Conservation (phyloP, 768 basidiomycete species). For the Phaeotremella skinneri region DNA sequence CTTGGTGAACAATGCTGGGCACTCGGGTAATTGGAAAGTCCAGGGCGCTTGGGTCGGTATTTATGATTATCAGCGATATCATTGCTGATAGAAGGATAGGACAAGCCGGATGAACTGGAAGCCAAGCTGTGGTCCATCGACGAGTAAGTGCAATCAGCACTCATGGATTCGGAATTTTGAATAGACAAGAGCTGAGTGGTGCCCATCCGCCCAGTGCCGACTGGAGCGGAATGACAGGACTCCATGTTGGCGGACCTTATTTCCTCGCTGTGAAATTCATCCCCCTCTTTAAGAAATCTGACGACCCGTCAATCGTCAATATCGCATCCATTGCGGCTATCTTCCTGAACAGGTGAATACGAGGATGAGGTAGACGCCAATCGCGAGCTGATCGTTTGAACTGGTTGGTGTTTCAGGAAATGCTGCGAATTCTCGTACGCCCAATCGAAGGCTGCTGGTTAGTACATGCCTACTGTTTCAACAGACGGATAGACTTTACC, state of each 20-base stretch:
- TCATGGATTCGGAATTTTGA: constrained; percentile 1
- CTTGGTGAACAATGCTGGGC: constrained; percentile 48
- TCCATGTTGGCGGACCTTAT: constrained; percentile 45
- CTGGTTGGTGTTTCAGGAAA: constrained; percentile 13
- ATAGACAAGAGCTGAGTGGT: not conserved
- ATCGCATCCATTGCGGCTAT: constrained; percentile 34
- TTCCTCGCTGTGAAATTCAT: constrained; percentile 41
- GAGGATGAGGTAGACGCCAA: too few species aligned
- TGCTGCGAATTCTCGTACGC: constrained; percentile 39
- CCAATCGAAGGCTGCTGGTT: constrained; percentile 40
- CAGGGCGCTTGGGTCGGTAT: constrained; percentile 14
- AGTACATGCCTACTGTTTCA: constrained; percentile 4
- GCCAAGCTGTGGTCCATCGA: constrained; percentile 44
- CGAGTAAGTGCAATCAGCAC: constrained; percentile 28
- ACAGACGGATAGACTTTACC: not conserved
- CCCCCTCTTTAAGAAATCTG: constrained; percentile 35
- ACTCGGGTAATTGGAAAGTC: constrained; percentile 34
- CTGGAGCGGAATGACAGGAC: constrained; percentile 33
- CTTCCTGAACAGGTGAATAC: constrained; percentile 37
- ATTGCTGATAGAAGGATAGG: constrained; percentile 9
- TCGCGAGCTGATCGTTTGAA: not conserved
- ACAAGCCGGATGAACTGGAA: constrained; percentile 26
- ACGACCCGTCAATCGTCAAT: constrained; percentile 33
- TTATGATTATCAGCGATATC: not conserved
- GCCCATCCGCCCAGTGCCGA: constrained; percentile 22